Evolutionary conservation across 768 basidiomycete species (phyloP).

Genomic region (Auricularia cornea): DNA sequence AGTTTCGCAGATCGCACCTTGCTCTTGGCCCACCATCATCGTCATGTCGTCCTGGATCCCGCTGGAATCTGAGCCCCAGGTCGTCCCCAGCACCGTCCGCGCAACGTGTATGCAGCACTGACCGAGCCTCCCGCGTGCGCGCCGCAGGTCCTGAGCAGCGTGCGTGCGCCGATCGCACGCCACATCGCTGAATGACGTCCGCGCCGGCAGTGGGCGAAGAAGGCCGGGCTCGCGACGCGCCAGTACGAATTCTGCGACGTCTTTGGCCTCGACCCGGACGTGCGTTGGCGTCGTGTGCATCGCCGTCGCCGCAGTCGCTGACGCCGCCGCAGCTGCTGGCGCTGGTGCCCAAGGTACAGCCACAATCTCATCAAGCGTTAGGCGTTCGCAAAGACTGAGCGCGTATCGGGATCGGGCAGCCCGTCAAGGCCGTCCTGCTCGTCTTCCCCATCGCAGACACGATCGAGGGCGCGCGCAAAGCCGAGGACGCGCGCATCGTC

Average conservation of each 20-base stretch:
- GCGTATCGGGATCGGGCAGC: constrained; percentile 31
- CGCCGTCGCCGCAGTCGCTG: too few species aligned
- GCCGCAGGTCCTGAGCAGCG: neutral
- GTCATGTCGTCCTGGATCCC: neutral
- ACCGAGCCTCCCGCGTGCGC: neutral
- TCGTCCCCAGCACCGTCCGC: neutral
- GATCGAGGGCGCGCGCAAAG: constrained; percentile 40
- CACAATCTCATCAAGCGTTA: neutral
- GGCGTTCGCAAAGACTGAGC: neutral
- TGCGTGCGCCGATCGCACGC: neutral
- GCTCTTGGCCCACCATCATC: too few species aligned
- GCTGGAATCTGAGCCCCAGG: neutral
- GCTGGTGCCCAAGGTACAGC: neutral
- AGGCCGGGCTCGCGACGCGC: constrained; percentile 49
- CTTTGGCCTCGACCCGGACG: constrained; percentile 64
- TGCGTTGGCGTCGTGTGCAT: too few species aligned
- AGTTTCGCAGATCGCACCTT: too few species aligned
- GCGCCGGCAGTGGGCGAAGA: constrained; percentile 51
- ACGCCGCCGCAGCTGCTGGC: neutral
- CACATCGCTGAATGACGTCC: neutral
- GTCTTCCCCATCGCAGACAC: constrained; percentile 66
- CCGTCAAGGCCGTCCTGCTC: constrained; percentile 76
- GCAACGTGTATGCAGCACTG: too few species aligned
- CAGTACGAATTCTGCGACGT: constrained; percentile 56
- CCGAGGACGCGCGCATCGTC: constrained; percentile 52